These are phyloP conservation scores for Ogataea glucozyma DNA, from an alignment of 805 yeast species.

Conservation along the genomic window DNA sequence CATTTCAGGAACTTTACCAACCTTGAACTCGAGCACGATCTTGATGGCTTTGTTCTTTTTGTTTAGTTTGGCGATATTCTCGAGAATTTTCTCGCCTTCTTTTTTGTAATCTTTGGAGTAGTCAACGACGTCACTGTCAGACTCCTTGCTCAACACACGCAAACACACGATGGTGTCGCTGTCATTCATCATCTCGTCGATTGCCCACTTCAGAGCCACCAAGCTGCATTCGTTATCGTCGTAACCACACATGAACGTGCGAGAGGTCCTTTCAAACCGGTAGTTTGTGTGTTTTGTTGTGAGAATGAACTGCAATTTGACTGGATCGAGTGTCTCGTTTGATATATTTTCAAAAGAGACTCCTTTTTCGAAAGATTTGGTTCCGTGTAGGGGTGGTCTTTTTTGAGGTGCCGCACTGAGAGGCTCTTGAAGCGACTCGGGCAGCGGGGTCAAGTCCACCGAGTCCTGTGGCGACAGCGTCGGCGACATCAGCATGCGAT, in stretches of 20 bases:
- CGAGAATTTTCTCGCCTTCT: conserved; percentile 38
- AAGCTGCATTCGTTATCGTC: conserved; percentile 44
- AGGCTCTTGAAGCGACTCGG: conserved; percentile 6
- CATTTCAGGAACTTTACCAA: conserved; percentile 45
- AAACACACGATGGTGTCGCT: conserved; percentile 49
- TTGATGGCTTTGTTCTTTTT: conserved; percentile 39
- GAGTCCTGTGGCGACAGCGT: conserved; percentile 10
- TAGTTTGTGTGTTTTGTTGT: conserved; percentile 40
- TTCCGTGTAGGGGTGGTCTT: conserved; percentile 12
- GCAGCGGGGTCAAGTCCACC: conserved; percentile 2
- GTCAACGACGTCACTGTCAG: conserved; percentile 23
- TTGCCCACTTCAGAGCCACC: conserved; percentile 46
- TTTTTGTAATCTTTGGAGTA: conserved; percentile 31
- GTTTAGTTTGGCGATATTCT: conserved; percentile 36
- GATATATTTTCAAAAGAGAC: conserved; percentile 46
- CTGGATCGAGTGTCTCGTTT: conserved; percentile 33
- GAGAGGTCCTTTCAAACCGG: conserved; percentile 36
- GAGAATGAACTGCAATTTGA: conserved; percentile 38
- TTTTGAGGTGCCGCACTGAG: conserved; percentile 1
- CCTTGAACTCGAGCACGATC: conserved; percentile 43
- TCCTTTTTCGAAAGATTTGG: conserved; percentile 30
- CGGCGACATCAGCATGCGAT: conserved; percentile 24
- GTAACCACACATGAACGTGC: conserved; percentile 46
- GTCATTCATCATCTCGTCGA: conserved; percentile 44
- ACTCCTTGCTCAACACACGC: conserved; percentile 42